Percentiles rank a stretch among this genome's conserved stretches.
phyloP scores from a whole-genome alignment of 768 basidiomycete species.

The Boletellus ananiceps region DNA sequence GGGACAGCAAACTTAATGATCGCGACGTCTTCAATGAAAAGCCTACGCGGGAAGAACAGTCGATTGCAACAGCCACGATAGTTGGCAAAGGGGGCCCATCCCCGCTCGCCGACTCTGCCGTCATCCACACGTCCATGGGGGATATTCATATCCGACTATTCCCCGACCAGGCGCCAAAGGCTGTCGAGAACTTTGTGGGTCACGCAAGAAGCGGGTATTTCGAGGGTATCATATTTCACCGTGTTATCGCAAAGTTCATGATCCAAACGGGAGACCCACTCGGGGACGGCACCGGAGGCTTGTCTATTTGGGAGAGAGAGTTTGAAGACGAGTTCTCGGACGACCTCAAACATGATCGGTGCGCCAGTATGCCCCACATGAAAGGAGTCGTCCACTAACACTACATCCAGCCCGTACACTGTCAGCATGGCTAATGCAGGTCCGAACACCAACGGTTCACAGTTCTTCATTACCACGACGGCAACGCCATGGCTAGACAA shows the following conservation, averaged over 20 bases:
- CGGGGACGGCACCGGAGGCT: conserved; percentile 92
- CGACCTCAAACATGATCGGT: conserved; percentile 88
- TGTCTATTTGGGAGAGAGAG: conserved; percentile 83
- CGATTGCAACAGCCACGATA: conserved; percentile 62
- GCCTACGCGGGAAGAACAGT: conserved; percentile 94
- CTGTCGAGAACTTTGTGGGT: conserved; percentile 97
- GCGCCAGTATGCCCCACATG: conserved; percentile 11
- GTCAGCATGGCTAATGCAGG: conserved; percentile 96
- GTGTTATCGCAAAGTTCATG: conserved; percentile 98
- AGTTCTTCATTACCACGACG: conserved; percentile 97
- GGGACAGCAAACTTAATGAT: conserved; percentile 82
- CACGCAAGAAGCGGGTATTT: conserved; percentile 87
- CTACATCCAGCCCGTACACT: conserved; percentile 71
- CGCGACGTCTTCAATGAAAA: conserved; percentile 98
- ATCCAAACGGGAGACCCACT: conserved; percentile 94
- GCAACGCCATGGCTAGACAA: conserved; percentile 92
- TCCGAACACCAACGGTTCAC: conserved; percentile 86
- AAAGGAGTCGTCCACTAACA: conserved; percentile 2
- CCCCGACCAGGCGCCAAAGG: conserved; percentile 88
- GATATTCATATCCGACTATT: conserved; percentile 89
- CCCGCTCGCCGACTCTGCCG: conserved; percentile 71
- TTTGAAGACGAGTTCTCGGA: conserved; percentile 94
- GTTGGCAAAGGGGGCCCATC: conserved; percentile 54
- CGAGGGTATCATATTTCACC: conserved; percentile 92
- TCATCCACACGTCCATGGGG: conserved; percentile 92